Base-by-base conservation (phyloP, 2,329 filamentous ascomycete species). In the Falciphora oryzae region DNA sequence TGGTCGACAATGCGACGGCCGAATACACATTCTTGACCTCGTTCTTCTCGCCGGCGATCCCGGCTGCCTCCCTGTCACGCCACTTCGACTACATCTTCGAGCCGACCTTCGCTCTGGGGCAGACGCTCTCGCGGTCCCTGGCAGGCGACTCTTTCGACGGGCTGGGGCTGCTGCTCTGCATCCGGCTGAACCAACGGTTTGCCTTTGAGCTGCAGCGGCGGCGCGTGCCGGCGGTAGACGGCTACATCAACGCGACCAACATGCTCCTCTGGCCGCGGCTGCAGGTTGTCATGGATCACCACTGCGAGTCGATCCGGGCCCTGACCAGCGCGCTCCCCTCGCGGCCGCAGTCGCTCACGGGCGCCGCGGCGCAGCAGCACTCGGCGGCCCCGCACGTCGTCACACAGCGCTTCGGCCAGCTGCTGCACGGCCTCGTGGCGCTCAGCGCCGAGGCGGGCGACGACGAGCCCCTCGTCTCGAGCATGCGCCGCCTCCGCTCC, bases 231-330 rank as follows among this genome's bases (percentile, higher is more conserved):
- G 89, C 92, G 6, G 88, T 92, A 2, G 95, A 99, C 73, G 84
- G 87, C 56, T 99, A 99, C 74, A 89, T 97, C 73, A 99, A 99
- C 74, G 93, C 88, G 59, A 96, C 92, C 6, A 93, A 90, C 72
- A 99, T 99, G 92, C 85, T 95, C 3, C 85, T 99, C 7, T 99
- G 95, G 95, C 95, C 95, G 10, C 89, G 94, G 31, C 91, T 99
- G 71, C 96, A 99, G 76, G 86, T 92, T 65, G 88, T 97, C 70
- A 96, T 99, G 87, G 93, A 97, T 74, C 84, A 89, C 64, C 95
- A 99, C 74, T 93, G 91, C 77, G 93, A 97, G 64, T 96, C 92
- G 0, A 83, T 99, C 50, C 90, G 89, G 63, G 83, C 73, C 74
- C 82, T 81, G 72, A 88, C 75, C 66, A 87, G 74, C 75, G 79